Evolutionary conservation across 2,329 filamentous ascomycete genomes (phyloP), one percentile per base, ranked within the genome.

Genomic region (Endocalyx cinctus): DNA sequence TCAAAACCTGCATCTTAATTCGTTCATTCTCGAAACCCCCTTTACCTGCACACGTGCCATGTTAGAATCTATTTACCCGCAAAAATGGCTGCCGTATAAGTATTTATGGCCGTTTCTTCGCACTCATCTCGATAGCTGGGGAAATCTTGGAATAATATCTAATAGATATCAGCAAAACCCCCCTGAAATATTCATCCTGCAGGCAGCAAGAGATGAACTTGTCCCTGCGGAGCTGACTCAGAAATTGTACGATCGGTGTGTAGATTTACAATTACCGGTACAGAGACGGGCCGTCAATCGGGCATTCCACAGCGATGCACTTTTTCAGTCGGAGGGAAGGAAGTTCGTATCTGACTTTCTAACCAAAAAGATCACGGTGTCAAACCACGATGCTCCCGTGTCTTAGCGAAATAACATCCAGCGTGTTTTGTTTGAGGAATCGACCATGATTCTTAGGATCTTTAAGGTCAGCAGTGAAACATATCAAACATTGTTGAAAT

Each of bases 41-140:
- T 88, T 88, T 42, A 73, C 80, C 1, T 84, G 77, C 27, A 73
- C 86, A 35, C 69, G 73, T 37, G 74, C 72, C 13, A 87, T 90
- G 82, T 65, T 90, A 5, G 62, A 74, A 26, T 77, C 75, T 2
- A 57, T 90, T 3, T 90, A 89, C 50, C 84, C 84, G 1, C 82
- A 88, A 47, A 84, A 75, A 46, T 89, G 84, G 83, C 63, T 89
- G 6, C 85, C 85, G 0, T 90, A 90, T 54, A 73, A 74, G 29
- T 79, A 89, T 52, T 66, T 90, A 0, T 77, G 78, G 67, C 82
- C 81, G 0, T 88, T 89, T 50, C 65, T 89, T 10, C 70, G 82
- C 45, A 88, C 72, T 39, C 71, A 75, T 25, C 58, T 79, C 22
- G 70, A 79, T 43, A 77, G 66, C 42, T 70, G 59, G 61, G 52